A percentile compares a stretch with the other conserved stretches of the same genome.
phyloP scores from a whole-genome alignment of 2,329 filamentous ascomycete genomes.

The Thelonectria rubi region DNA sequence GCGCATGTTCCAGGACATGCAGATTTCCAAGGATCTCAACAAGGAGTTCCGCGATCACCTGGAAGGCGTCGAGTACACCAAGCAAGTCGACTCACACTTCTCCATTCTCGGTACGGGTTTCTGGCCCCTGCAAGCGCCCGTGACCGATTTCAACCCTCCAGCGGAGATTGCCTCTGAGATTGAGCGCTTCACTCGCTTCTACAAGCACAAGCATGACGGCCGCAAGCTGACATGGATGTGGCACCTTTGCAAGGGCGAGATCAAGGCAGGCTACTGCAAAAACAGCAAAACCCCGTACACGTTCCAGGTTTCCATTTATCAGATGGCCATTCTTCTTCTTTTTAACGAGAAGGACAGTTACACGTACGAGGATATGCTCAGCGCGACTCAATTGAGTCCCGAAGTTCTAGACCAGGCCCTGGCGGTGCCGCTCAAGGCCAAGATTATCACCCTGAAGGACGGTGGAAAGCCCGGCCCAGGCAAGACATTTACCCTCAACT shows the following conservation, averaged over 20 bases:
- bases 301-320: slow-evolving; percentile 96
- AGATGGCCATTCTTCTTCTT: slow-evolving; percentile 93
- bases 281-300: slow-evolving; percentile 90
- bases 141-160: slow-evolving; percentile 88
- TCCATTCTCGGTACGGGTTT: slow-evolving; percentile 95
- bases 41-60: slow-evolving; percentile 83
- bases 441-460: slow-evolving; percentile 80
- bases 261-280: slow-evolving; percentile 93
- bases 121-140: slow-evolving; percentile 91
- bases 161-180: slow-evolving; percentile 85
- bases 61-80: slow-evolving; percentile 64
- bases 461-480: slow-evolving; percentile 78
- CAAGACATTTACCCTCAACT: slow-evolving; percentile 85
- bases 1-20: slow-evolving; percentile 99
- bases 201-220: slow-evolving; percentile 95
- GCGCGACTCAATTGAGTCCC: slow-evolving; percentile 78
- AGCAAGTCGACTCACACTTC: slow-evolving; percentile 84
- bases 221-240: slow-evolving; percentile 98
- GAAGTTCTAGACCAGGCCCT: slow-evolving; percentile 90
- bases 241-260: slow-evolving; percentile 97
- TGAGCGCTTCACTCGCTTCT: slow-evolving; percentile 89
- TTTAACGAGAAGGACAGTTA: slow-evolving; percentile 93
- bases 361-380: slow-evolving; percentile 86
- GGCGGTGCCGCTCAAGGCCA: slow-evolving; percentile 89
- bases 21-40: slow-evolving; percentile 98